Base-by-base conservation (phyloP, 108 stramenopile species). In the Pseudonitzschia pungens region DNA sequence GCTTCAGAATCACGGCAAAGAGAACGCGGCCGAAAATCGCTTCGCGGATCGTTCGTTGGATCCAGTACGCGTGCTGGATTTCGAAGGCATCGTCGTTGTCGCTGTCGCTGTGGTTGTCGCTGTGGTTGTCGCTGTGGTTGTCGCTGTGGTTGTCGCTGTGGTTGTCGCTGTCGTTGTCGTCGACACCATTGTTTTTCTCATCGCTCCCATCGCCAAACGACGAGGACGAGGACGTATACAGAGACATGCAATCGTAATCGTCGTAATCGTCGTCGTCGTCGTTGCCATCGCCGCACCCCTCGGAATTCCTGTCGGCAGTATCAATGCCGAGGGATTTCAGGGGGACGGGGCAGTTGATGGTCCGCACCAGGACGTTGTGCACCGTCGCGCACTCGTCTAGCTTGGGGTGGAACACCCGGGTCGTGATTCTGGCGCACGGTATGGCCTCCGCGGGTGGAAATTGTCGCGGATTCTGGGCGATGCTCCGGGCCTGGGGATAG, bases 21-120 rank as follows among this genome's bases (percentile, higher is more conserved):
- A 87, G 72, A 1, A 94, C 93, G 16, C 85, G 69, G 4, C 93
- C 93, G 65, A 92, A 92, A 42, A 94, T 94, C 20, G 93, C 93
- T 66, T 86, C 86, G 28, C 93, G 83, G 16, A 94, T 76, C 28
- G 88, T 85, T 20, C 89, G 74, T 52, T 90, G 89, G 41, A 94
- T 78, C 93, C 93, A 94, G 65, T 94, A 94, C 27, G 71, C 69
- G 41, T 76, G 65, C 29, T 71, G 52, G 32, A 51, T 48, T 72
- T 69, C 60, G 10, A 42, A 20, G 64, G 53, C 31, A 8, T 65
- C 42, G 52, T 65, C 42, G 52, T 63, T 45, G 22, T 28, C 22
- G 59, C 36, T 24, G 29, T 26, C 57, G 22, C 29, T 26, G 31
- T 40, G 70, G 22, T 78, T 77, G 22, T 82, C 36, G 36, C 36